Base-by-base conservation (phyloP, 345 rosid species). In the Carallia pectinifolia region DNA sequence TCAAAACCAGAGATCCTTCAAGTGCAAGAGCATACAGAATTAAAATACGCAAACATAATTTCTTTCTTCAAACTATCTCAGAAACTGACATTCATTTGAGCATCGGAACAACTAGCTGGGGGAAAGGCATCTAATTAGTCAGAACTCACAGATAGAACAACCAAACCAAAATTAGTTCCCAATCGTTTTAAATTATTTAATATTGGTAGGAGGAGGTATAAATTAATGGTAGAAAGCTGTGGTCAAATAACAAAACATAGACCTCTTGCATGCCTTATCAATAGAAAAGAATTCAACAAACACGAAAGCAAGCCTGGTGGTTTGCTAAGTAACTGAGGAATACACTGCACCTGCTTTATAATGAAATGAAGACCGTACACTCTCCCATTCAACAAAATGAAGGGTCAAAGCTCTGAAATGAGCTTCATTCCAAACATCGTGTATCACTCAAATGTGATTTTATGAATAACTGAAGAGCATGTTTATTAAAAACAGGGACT, bases 1-100 rank as follows among this genome's bases (percentile, higher is more conserved):
- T 74, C 84, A 94, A 82, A 78, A 94, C 83, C 82, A 94, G 64
- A 48, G 97, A 94, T 68, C 97, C 98, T 91, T 71, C 55, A 80
- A 76, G 71, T 34, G 7, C 53, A 61, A 52, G 36, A 50, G 52
- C 52, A 36, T 23, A 64, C 33, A 38, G 30, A 61, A n/a, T 2
- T 39, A 71, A 62, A 29, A 13, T 3, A 44, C 10, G 4, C 50
- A 12, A 44, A 44, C 50, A 13, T 44, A 44, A 44, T 44, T 44
- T 12, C 16, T 44, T 44, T 44, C 50, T 10, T 15, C 16, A 44
- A 44, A 44, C 16, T 44, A 44, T 13, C 3, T 44, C 50, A 44
- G 50, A 44, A 10, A 13, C 50, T 44, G 4, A 44, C 16, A 13
- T 3, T 44, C 50, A 44, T 44, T 44, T 0, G 1, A 44, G 50